These are phyloP conservation scores for Chlorella ohadii DNA, from an alignment of 139 green algal species.

Conservation along the genomic window DNA sequence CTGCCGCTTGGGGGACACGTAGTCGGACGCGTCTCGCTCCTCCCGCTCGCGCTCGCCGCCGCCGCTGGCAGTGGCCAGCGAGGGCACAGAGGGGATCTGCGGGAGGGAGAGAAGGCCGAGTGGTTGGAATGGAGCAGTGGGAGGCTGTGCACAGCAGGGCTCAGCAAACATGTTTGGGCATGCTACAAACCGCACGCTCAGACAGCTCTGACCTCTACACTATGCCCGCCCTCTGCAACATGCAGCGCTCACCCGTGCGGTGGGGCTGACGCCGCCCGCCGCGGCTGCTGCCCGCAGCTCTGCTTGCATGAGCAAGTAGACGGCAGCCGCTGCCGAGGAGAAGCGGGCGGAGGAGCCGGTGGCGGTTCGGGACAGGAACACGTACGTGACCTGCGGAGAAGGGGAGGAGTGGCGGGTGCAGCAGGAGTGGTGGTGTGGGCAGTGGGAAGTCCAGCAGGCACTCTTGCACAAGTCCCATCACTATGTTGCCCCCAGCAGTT, in stretches of 20 bases:
- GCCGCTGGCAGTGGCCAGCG: conserved; percentile 2
- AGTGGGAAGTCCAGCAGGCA: no score
- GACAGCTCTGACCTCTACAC: no score
- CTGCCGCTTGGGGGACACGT: conserved; percentile 25
- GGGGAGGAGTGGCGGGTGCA: background rate
- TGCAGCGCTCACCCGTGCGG: background rate
- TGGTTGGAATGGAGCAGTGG: no score
- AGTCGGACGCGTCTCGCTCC: background rate
- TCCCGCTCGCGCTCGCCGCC: background rate
- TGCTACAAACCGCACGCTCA: no score
- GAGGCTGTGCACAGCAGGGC: no score
- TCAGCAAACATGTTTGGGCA: background rate
- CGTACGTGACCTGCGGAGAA: conserved; percentile 52
- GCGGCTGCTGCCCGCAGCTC: conserved; percentile 18
- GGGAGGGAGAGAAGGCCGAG: background rate
- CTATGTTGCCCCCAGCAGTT: no score
- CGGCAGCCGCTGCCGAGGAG: conserved; percentile 54
- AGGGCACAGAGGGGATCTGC: background rate
- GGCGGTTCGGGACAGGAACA: conserved; percentile 80
- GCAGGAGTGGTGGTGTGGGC: background rate
- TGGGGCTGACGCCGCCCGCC: conserved; percentile 11
- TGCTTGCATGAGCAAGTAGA: conserved; percentile 44
- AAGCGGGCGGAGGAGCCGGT: conserved; percentile 77
- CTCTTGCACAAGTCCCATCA: no score
- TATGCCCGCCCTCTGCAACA: background rate